Evolutionary conservation across 176 grass and related monocot genomes (phyloP).

Genomic region (Elaeis guineensis): DNA sequence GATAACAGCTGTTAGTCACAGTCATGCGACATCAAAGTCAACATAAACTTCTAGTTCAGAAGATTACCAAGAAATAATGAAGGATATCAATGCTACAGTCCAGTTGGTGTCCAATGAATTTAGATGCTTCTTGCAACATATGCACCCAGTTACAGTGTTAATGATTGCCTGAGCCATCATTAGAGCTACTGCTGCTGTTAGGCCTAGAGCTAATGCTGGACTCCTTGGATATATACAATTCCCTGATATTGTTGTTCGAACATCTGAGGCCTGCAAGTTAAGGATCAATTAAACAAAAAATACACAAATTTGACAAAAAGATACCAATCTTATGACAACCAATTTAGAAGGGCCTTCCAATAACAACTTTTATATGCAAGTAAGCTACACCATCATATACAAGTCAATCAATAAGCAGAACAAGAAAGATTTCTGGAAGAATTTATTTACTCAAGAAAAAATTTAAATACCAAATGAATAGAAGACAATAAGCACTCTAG

Average conservation of each 20-base stretch:
- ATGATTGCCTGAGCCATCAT: conserved; percentile 72
- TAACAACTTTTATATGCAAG: too few species aligned
- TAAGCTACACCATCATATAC: too few species aligned
- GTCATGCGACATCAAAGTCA: neutral
- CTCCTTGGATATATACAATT: conserved; percentile 79
- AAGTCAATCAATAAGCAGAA: too few species aligned
- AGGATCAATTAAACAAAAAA: neutral
- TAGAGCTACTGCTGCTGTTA: conserved; percentile 61
- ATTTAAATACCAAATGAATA: too few species aligned
- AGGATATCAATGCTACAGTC: conserved; percentile 80
- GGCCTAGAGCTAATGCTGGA: conserved; percentile 64
- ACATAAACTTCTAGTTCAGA: conserved; percentile 1
- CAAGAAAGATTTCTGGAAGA: too few species aligned
- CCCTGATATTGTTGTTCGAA: conserved; percentile 29
- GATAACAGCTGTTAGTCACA: neutral
- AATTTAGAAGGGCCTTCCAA: too few species aligned
- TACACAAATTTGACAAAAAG: neutral
- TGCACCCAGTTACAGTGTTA: conserved; percentile 80
- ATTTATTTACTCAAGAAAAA: too few species aligned
- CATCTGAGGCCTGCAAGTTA: conserved; percentile 53
- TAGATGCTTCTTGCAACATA: conserved; percentile 89
- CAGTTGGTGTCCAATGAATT: conserved; percentile 78
- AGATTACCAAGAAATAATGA: conserved; percentile 87
- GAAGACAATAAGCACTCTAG: too few species aligned
- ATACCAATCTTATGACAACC: too few species aligned